Evolutionary conservation across 768 basidiomycete species (phyloP).

Genomic region (Boletus pseudopeckii): DNA sequence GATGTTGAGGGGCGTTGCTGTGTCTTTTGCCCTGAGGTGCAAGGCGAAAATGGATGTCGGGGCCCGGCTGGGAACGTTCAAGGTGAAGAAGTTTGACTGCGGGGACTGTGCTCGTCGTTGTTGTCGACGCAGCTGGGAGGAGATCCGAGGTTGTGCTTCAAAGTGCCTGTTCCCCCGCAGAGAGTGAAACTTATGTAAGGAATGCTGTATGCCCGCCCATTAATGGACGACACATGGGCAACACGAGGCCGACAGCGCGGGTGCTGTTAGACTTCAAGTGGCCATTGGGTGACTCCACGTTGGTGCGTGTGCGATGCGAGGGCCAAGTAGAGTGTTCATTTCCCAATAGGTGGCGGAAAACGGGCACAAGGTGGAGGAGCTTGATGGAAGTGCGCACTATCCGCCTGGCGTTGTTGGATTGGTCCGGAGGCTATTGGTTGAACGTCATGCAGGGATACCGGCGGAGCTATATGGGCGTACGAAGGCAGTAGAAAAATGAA

Average conservation of each 20-base stretch:
- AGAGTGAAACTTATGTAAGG: conserved; percentile 15
- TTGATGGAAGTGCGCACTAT: background rate
- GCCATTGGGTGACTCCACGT: background rate
- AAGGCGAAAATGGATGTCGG: background rate
- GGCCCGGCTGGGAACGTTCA: background rate
- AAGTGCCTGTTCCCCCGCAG: background rate
- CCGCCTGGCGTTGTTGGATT: background rate
- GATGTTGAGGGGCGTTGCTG: background rate
- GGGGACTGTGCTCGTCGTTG: background rate
- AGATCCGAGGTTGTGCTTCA: background rate
- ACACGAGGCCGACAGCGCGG: conserved; percentile 21
- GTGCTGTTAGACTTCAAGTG: background rate
- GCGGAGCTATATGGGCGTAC: conserved; percentile 4
- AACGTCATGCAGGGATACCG: background rate
- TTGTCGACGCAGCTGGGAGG: background rate
- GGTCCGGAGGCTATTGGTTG: background rate
- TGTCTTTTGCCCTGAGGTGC: background rate
- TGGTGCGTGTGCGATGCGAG: background rate
- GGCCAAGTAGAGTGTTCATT: background rate
- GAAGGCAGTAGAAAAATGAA: background rate
- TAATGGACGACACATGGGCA: conserved; percentile 7
- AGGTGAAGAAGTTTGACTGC: background rate
- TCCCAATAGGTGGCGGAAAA: background rate
- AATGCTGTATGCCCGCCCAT: conserved; percentile 7
- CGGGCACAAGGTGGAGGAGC: background rate